Base-by-base conservation (phyloP, 73 alveolate genomes). In the Paraurostyla sp. region DNA sequence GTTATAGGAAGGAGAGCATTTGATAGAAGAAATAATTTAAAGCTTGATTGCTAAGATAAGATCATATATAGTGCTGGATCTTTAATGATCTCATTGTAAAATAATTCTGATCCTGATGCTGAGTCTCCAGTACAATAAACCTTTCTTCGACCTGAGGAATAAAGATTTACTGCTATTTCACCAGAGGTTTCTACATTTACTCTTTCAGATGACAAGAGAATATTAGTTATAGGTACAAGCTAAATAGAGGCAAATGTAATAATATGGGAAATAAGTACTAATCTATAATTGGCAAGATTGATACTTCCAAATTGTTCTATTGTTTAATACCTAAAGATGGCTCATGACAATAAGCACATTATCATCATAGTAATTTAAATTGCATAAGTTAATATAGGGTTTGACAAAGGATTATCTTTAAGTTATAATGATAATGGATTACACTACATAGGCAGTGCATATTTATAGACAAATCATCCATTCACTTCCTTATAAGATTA, bases 1-100 rank as follows among this genome's bases (percentile, higher is more conserved):
- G 78, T 85, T 0, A 87, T 87, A 52, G 99, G 99, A 18, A 93
- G 99, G 78, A 96, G 98, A 82, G 99, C 99, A 0, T 93, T 82
- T 87, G 99, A 97, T 69, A 93, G 99, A 85, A 90, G 99, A 90
- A 93, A 96, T 75, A 98, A 98, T 86, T 75, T 98, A 27, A 94
- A 94, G 92, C 89, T 97, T 83, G 99, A 98, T 71, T 93, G 94
- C 89, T 91, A 94, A 86, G 98, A 97, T 78, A 93, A 99, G 69
- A 82, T 97, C 16, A 87, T 98, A n/a, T 98, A 96, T 75, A 88
- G 94, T 30, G 98, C 99, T 38, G 97, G 98, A 35, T 91, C 98
- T 22, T 71, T 96, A 56, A 95, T 96, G 23, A 98, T 95, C 27
- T 95, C 80, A 13, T 73, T 93, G 60, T 48, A 56, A 43, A 83